Conservation (phyloP, 345 rosid species). For the Lumnitzera littorea region DNA sequence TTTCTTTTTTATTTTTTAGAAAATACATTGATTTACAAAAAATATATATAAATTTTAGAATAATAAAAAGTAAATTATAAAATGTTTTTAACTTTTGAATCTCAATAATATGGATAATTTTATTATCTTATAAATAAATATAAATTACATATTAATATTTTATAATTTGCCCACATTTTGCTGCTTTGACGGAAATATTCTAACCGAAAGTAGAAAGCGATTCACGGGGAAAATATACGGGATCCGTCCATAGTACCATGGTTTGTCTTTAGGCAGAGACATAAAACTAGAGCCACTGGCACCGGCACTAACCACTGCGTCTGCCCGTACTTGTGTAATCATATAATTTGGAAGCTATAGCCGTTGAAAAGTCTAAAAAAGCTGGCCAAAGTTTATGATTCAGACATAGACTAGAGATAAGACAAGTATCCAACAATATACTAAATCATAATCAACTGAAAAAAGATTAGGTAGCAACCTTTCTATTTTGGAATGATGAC, state of each 20-base stretch:
- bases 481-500: conserved; percentile 39
- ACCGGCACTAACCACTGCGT: not conserved
- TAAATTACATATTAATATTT: too few relatives aligned
- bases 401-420: conserved; percentile 28
- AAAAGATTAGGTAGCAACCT: conserved; percentile 6
- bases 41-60: too few relatives aligned
- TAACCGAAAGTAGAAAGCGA: too few relatives aligned
- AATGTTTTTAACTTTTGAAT: too few relatives aligned
- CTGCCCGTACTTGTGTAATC: conserved; percentile 12
- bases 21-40: too few relatives aligned
- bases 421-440: conserved; percentile 31
- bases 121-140: too few relatives aligned
- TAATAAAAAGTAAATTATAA: too few relatives aligned
- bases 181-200: too few relatives aligned
- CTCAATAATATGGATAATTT: too few relatives aligned
- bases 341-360: conserved; percentile 34
- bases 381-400: conserved; percentile 22
- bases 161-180: too few relatives aligned
- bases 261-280: not conserved
- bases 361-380: conserved; percentile 10
- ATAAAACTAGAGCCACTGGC: too few relatives aligned
- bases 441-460: conserved; percentile 7
- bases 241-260: not conserved
- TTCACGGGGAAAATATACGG: not conserved
- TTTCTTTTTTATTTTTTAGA: too few relatives aligned